A percentile compares a stretch with the other conserved stretches of the same genome.
Evolutionary conservation across 83 land plant species (phyloP).

Genomic region (Isoetes engelmannii): DNA sequence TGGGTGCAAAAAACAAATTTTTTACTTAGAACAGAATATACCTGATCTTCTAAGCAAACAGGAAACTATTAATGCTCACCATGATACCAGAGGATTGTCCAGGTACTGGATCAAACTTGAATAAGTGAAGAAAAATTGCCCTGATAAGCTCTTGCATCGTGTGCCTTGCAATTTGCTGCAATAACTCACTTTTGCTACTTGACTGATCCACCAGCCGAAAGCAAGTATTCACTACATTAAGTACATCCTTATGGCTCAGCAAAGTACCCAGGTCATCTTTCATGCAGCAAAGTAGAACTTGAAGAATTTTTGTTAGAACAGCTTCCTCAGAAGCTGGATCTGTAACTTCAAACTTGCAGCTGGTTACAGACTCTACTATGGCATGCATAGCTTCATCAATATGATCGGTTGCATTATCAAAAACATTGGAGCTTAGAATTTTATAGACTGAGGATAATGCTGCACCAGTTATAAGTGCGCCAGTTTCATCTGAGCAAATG

Average conservation of each 20-base stretch:
- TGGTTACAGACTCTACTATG: constrained; percentile 13
- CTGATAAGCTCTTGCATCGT: constrained; percentile 15
- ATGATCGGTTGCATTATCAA: constrained; percentile 6
- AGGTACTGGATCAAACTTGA: no score
- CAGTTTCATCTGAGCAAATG: constrained; percentile 10
- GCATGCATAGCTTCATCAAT: constrained; percentile 14
- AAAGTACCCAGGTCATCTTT: constrained; percentile 2
- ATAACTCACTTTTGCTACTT: constrained; percentile 10
- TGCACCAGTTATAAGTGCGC: constrained; percentile 7
- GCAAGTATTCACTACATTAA: constrained; percentile 9
- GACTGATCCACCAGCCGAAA: constrained; percentile 12
- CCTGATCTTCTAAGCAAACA: no score
- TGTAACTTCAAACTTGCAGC: constrained; percentile 17
- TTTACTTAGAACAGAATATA: no score
- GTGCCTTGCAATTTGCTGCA: constrained; percentile 9
- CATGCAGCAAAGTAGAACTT: constrained; percentile 9
- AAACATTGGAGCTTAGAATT: constrained; percentile 9
- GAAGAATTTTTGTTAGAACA: constrained; percentile 11
- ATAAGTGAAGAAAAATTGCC: constrained; percentile 4
- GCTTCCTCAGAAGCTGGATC: constrained; percentile 17
- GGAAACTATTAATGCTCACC: no score
- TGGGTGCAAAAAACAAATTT: no score
- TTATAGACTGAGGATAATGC: constrained; percentile 11
- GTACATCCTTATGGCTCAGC: constrained; percentile 15
- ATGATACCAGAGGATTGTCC: no score